Base-by-base conservation (phyloP, 768 basidiomycete genomes). In the Chalciporus chontae region DNA sequence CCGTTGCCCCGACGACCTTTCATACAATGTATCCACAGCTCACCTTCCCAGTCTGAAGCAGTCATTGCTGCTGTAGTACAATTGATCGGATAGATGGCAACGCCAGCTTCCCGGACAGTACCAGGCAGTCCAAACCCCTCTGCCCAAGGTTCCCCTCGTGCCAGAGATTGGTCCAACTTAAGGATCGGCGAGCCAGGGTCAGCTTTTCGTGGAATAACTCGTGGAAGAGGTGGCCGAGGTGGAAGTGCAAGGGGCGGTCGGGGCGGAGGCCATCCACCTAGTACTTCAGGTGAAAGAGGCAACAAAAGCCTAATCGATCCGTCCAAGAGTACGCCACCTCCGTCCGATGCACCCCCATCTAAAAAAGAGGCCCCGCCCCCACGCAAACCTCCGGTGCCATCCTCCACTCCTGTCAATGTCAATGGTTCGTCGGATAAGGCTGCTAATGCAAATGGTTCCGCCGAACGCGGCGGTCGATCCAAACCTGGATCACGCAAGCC, bases 111-210 rank as follows among this genome's bases (percentile, higher is more conserved):
- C 61, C 50, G 61, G 47, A 55, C 66, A 51, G 57, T 54, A 29
- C 57, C 52, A 47, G 61, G 56, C 46, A 68, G 44, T 48, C 49
- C 65, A 51, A 61, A 57, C 49, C 40, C 66, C 41, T 52, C 71
- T 43, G 48, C 61, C 52, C 65, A 58, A 44, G 46, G 55, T 18
- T 56, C 61, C 46, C 65, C 73, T 51, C 68, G 69, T 40, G 55
- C 60, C 29, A 65, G 70, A 47, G 73, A 76, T 52, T 79, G 80
- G 79, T 65, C 60, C 38, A 70, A 8, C 44, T 23, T 48, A 38
- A 64, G 70, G 43, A 58, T 67, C n/a, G 71, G 69, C 43, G 81
- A 80, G 40, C 69, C 73, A 43, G 77, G 74, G 7, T 70, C 75
- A 29, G 71, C 77, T 29, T 78, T 78, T 55, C 73, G 68, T 57